phyloP scores from a whole-genome alignment of 2,329 filamentous ascomycete genomes.

The Verticillium albo-atrum region DNA sequence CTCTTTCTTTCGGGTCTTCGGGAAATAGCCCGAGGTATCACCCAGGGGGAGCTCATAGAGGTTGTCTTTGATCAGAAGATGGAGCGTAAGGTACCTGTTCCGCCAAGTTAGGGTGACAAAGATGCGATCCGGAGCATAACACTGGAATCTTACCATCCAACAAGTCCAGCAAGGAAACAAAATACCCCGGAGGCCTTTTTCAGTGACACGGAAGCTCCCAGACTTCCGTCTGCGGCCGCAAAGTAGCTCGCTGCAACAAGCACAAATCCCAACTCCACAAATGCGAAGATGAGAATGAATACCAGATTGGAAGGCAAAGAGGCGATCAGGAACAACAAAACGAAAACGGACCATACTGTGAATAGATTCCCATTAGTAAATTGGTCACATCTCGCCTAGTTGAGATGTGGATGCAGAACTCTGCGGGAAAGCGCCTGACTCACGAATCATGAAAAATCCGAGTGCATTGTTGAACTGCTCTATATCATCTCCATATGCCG shows the following conservation, averaged over 20 bases:
- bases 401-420: too few relatives aligned
- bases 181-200: constrained; percentile 18
- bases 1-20: constrained; percentile 12
- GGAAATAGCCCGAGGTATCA: constrained; percentile 18
- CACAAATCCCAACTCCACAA: constrained; percentile 17
- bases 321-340: constrained; percentile 17
- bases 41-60: constrained; percentile 17
- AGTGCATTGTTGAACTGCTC: constrained; percentile 19
- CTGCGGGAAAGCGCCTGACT: too few relatives aligned
- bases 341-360: constrained; percentile 19
- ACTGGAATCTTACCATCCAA: constrained; percentile 18
- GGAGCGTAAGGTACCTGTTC: constrained; percentile 18
- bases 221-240: constrained; percentile 17
- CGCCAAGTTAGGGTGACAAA: neutral
- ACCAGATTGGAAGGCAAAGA: constrained; percentile 17
- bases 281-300: constrained; percentile 18
- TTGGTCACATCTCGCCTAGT: neutral
- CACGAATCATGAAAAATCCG: constrained; percentile 19
- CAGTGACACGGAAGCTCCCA: constrained; percentile 5
- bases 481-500: constrained; percentile 17
- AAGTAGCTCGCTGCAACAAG: constrained; percentile 18
- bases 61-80: constrained; percentile 17
- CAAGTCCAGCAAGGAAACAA: constrained; percentile 19
- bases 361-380: neutral
- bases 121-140: too few relatives aligned